These are phyloP conservation scores for Pulveroboletus sp. DNA, from an alignment of 768 basidiomycete species.

Conservation along the genomic window DNA sequence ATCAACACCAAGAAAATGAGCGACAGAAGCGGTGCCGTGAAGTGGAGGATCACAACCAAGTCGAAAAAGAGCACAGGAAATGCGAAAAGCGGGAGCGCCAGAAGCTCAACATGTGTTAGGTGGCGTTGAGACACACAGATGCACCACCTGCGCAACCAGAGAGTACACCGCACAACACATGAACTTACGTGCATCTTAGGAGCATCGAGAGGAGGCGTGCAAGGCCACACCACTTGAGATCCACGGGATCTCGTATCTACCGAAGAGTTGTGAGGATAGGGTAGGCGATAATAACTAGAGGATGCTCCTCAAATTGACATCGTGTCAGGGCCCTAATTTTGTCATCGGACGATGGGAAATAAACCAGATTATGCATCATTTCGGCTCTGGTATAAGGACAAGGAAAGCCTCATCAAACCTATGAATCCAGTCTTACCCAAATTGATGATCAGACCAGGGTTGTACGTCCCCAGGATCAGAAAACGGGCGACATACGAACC, in stretches of 20 bases:
- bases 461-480: conserved; percentile 22
- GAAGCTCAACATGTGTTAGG: conserved; percentile 26
- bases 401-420: conserved; percentile 23
- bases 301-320: background rate
- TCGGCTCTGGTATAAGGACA: conserved; percentile 28
- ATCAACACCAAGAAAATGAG: conserved; percentile 1
- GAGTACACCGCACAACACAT: conserved; percentile 27
- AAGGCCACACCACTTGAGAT: conserved; percentile 21
- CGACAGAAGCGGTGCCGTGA: conserved; percentile 18
- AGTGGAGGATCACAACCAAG: conserved; percentile 14
- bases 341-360: conserved; percentile 23
- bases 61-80: conserved; percentile 10
- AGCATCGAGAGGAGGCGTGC: conserved; percentile 24
- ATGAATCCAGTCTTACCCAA: background rate
- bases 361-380: conserved; percentile 24
- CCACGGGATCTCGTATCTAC: conserved; percentile 17
- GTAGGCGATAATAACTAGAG: background rate
- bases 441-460: conserved; percentile 9
- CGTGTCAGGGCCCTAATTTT: conserved; percentile 11
- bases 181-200: conserved; percentile 23
- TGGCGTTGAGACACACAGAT: conserved; percentile 12
- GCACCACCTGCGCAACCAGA: conserved; percentile 24
- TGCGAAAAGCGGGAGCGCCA: conserved; percentile 25
- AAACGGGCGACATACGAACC: conserved; percentile 14
- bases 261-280: conserved; percentile 19